Evolutionary conservation across 805 yeast species (phyloP).

Genomic region (Debaryomyces hansenii): DNA sequence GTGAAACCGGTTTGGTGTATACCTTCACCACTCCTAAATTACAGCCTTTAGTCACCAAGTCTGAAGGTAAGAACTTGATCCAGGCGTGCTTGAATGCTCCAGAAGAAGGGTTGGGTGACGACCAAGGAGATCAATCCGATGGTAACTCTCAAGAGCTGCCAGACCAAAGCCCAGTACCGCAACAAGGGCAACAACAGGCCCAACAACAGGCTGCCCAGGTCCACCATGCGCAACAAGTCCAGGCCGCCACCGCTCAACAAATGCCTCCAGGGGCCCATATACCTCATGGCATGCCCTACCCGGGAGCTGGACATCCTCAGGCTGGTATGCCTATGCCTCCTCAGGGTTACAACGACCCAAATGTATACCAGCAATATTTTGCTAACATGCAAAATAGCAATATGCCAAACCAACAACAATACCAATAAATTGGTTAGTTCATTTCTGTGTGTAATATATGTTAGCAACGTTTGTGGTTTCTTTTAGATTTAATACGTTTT

Average conservation of each 20-base stretch:
- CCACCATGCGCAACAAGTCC: constrained; percentile 19
- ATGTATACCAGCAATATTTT: constrained; percentile 66
- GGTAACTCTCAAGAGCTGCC: constrained; percentile 44
- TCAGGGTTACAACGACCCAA: constrained; percentile 51
- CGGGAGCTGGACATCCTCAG: constrained; percentile 40
- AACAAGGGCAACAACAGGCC: constrained; percentile 8
- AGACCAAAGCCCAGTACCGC: constrained; percentile 39
- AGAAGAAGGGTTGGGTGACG: constrained; percentile 74
- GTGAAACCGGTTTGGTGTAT: constrained; percentile 98
- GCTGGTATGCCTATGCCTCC: constrained; percentile 44
- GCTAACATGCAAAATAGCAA: constrained; percentile 52
- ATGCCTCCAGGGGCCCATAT: constrained; percentile 41
- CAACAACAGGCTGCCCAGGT: constrained; percentile 29
- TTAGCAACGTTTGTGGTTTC: background rate
- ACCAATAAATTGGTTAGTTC: constrained; percentile 37
- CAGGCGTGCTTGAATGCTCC: constrained; percentile 98
- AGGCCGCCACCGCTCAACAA: constrained; percentile 31
- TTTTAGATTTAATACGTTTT: background rate
- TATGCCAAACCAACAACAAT: constrained; percentile 53
- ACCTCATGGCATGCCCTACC: constrained; percentile 48
- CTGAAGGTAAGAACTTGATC: constrained; percentile 94
- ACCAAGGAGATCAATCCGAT: constrained; percentile 54
- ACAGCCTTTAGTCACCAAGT: constrained; percentile 95
- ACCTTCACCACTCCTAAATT: constrained; percentile 99
- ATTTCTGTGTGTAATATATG: constrained; percentile 4